Base-by-base conservation (phyloP, 208 protist species). In the Porcisia deanei region DNA sequence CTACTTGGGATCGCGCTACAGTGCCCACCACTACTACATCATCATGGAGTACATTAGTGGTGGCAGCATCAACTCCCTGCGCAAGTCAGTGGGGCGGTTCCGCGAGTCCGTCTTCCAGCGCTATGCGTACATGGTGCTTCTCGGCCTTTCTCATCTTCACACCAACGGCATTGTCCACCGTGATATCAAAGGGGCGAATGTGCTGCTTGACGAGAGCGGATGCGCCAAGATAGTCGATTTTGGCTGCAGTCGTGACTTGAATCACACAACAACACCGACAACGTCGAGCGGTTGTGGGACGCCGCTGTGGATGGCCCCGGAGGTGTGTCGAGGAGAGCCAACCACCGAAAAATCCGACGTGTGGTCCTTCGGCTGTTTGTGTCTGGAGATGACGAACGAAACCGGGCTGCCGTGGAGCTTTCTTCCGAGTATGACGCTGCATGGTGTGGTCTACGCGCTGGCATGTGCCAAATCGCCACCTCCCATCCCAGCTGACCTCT, bases 181-280 rank as follows among this genome's bases (percentile, higher is more conserved):
- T 59, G 94, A 97, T 81, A 97, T 97, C 73, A 97, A 97, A 66
- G 94, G 94, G 43, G 92, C 89, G 6, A 98, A 98, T 80, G 91
- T 98, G 47, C 81, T 98, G n/a, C 76, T 98, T 9, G 91, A 92
- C 75, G 85, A 95, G 73, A 82, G 86, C 18, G 96, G 95, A 25
- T 85, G 72, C 39, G 88, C 94, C 7, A 98, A 98, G 81, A 94
- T 98, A 76, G 95, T 92, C 20, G 97, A 98, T 70, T 98, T 98
- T 86, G 96, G 96, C 64, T 95, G 91, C 55, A 96, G 89, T 60
- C 94, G 93, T 18, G 82, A 96, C 73, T 54, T 94, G 9, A 91
- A 89, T 41, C 73, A 88, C 54, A 54, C 67, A 0, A 82, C 81
- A 25, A 83, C 73, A 47, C 90, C 88, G 37, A 83, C 73, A 47